Percentiles rank a stretch among this genome's conserved stretches.
Evolutionary conservation across 2,329 filamentous ascomycete species (phyloP).

Genomic region (Metarhizium rileyi): DNA sequence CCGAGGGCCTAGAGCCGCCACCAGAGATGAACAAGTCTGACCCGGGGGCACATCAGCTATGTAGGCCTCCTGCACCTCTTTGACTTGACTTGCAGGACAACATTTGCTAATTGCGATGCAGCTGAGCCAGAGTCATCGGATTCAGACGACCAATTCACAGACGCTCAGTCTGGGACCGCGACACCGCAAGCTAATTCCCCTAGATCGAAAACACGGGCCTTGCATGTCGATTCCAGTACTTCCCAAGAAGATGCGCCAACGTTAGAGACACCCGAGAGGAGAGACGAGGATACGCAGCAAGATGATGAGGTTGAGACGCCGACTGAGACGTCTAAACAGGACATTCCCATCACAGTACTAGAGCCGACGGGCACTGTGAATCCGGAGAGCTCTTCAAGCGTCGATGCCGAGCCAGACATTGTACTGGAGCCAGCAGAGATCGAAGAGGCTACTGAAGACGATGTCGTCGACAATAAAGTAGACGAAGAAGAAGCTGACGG

Average conservation of each 20-base stretch:
- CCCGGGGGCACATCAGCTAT: constrained; percentile 50
- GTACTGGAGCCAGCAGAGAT: constrained; percentile 21
- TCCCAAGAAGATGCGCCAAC: constrained; percentile 53
- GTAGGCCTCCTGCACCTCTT: constrained; percentile 24
- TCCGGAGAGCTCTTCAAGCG: constrained; percentile 16
- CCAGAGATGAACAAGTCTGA: constrained; percentile 31
- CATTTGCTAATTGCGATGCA: constrained; percentile 16
- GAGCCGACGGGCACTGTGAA: constrained; percentile 19
- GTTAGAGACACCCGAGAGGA: constrained; percentile 46
- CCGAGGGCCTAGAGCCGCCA: constrained; percentile 22
- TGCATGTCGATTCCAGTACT: constrained; percentile 43
- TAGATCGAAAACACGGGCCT: constrained; percentile 48
- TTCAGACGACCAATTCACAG: constrained; percentile 61
- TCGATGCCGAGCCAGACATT: constrained; percentile 45
- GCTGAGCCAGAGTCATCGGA: constrained; percentile 42
- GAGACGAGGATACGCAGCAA: constrained; percentile 45
- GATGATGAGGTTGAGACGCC: constrained; percentile 17
- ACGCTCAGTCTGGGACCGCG: constrained; percentile 46
- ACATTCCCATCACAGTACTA: constrained; percentile 34
- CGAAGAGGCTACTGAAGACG: neutral
- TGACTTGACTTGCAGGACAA: neutral
- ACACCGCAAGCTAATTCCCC: constrained; percentile 37
- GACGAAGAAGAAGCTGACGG: constrained; percentile 24
- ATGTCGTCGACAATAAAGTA: neutral
- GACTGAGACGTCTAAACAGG: constrained; percentile 14